These are phyloP conservation scores for Flaveria trinervia DNA, from an alignment of 129 eudicot species.

Conservation along the genomic window DNA sequence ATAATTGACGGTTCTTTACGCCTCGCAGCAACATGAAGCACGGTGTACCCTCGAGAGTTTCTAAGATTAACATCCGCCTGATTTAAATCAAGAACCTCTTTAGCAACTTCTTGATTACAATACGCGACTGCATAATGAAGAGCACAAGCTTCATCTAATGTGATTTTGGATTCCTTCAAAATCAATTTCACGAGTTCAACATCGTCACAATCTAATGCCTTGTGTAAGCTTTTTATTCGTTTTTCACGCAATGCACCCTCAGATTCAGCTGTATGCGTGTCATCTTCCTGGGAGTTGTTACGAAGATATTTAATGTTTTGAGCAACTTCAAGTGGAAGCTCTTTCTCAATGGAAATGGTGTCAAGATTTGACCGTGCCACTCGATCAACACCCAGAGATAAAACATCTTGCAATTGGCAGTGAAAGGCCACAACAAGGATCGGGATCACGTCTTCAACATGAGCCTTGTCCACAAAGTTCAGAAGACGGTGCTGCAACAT, in stretches of 20 bases:
- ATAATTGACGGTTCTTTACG: conserved; percentile 69
- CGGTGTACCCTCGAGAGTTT: conserved; percentile 62
- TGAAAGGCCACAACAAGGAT: conserved; percentile 57
- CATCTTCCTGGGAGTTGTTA: conserved; percentile 28
- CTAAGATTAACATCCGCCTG: conserved; percentile 57
- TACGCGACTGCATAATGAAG: conserved; percentile 72
- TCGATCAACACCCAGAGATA: conserved; percentile 46
- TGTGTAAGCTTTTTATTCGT: conserved; percentile 54
- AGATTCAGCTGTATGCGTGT: conserved; percentile 26
- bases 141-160: conserved; percentile 64
- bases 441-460: conserved; percentile 65
- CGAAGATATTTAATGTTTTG: conserved; percentile 41
- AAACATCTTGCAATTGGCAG: conserved; percentile 45
- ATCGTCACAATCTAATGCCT: conserved; percentile 74
- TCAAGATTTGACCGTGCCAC: conserved; percentile 63
- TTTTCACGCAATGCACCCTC: conserved; percentile 43
- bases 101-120: conserved; percentile 56
- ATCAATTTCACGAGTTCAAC: conserved; percentile 64
- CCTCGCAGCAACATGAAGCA: conserved; percentile 77
- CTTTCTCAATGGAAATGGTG: conserved; percentile 52
- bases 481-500: conserved; percentile 65
- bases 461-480: conserved; percentile 60
- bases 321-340: conserved; percentile 54
- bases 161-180: conserved; percentile 49
- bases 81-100: conserved; percentile 51